These are phyloP conservation scores for Pichia sp. DNA, from an alignment of 1,139 yeast genomes.

Conservation along the genomic window DNA sequence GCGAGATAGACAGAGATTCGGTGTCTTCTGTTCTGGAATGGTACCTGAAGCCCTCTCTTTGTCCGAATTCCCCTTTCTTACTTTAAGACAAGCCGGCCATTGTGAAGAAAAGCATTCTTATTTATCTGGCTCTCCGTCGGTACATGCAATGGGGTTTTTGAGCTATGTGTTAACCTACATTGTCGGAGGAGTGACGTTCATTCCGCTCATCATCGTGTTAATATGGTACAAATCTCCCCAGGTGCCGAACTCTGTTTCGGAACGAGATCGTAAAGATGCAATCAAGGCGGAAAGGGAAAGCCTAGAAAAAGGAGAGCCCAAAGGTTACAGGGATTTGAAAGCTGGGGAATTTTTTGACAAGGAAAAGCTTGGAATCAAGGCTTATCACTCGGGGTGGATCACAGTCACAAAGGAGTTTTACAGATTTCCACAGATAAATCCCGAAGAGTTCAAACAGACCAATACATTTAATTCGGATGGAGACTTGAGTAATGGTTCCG, in stretches of 20 bases:
- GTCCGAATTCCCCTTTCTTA: too few species aligned
- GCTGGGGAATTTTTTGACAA: constrained; percentile 63
- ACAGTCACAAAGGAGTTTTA: constrained; percentile 76
- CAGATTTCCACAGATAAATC: constrained; percentile 41
- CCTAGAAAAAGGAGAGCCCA: constrained; percentile 26
- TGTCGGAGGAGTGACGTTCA: constrained; percentile 75
- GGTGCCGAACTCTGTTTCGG: constrained; percentile 20
- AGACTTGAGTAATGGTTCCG: constrained; percentile 27
- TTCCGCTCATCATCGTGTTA: constrained; percentile 49
- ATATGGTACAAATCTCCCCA: constrained; percentile 38
- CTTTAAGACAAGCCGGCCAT: too few species aligned
- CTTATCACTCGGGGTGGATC: constrained; percentile 74
- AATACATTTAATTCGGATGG: background rate
- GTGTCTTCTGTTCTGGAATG: background rate
- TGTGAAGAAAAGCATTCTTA: too few species aligned
- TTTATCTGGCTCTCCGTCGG: too few species aligned
- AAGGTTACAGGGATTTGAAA: constrained; percentile 40
- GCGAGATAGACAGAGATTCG: background rate
- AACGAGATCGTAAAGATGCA: constrained; percentile 20
- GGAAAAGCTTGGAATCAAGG: constrained; percentile 55
- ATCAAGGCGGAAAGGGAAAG: constrained; percentile 26
- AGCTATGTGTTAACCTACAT: constrained; percentile 39
- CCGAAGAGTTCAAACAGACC: constrained; percentile 28
- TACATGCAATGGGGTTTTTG: constrained; percentile 19
- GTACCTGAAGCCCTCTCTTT: too few species aligned